Evolutionary conservation across 2,329 filamentous ascomycete genomes (phyloP).

Genomic region (Stromatinia cepivora): DNA sequence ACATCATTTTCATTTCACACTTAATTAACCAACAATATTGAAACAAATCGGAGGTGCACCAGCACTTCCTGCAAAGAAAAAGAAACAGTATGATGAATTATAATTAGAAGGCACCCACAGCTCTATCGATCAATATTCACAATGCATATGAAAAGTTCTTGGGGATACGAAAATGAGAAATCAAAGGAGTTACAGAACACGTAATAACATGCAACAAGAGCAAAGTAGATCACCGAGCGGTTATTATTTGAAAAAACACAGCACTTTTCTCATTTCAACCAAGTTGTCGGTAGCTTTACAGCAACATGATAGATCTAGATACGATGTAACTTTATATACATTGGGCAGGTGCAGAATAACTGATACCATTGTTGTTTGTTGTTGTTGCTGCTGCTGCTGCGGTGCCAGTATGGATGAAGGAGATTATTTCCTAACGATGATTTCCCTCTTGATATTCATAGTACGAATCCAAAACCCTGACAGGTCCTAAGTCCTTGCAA

Average conservation of each 20-base stretch:
- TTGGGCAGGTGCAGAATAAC: slow-evolving; percentile 17
- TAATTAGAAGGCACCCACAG: background rate
- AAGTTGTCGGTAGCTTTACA: slow-evolving; percentile 15
- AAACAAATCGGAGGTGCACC: background rate
- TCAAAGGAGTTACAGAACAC: slow-evolving; percentile 12
- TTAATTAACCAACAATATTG: background rate
- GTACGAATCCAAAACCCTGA: background rate
- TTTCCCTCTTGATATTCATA: background rate
- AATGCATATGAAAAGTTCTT: background rate
- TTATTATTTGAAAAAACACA: background rate
- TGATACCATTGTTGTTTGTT: background rate
- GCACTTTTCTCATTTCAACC: slow-evolving; percentile 14
- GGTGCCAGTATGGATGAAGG: slow-evolving; percentile 1
- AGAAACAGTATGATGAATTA: background rate
- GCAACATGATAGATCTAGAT: slow-evolving; percentile 5
- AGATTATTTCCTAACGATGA: background rate
- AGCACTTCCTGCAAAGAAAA: background rate
- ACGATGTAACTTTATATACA: background rate
- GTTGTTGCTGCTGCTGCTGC: background rate
- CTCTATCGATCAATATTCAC: background rate
- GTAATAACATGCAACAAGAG: slow-evolving; percentile 18
- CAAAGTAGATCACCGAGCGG: background rate
- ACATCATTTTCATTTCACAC: background rate
- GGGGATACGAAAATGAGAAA: background rate
- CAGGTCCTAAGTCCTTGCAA: background rate